phyloP scores from a whole-genome alignment of 768 basidiomycete genomes.

The Psilocybe cubensis region DNA sequence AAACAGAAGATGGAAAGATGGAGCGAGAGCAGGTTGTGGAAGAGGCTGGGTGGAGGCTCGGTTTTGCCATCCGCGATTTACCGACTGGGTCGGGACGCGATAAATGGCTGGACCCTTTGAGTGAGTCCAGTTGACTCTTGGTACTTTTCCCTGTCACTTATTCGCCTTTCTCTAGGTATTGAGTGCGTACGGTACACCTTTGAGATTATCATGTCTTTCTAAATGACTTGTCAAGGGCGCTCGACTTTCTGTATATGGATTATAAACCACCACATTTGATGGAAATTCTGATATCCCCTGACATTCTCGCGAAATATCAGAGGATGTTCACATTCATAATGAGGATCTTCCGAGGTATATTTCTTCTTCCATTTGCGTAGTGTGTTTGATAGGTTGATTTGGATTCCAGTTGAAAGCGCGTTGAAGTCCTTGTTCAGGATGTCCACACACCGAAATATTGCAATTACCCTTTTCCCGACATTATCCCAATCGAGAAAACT shows the following conservation, averaged over 20 bases:
- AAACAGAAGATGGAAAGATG: constrained; percentile 20
- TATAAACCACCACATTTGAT: constrained; percentile 88
- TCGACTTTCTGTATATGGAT: constrained; percentile 90
- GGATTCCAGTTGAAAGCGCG: constrained; percentile 64
- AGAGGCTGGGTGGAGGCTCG: constrained; percentile 78
- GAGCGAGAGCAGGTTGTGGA: constrained; percentile 37
- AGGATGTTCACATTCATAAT: constrained; percentile 81
- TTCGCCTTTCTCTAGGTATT: constrained; percentile 2
- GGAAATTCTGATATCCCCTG: constrained; percentile 69
- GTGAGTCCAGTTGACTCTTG: constrained; percentile 41
- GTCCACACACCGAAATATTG: constrained; percentile 39
- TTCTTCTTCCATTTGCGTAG: not conserved
- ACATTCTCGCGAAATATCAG: constrained; percentile 84
- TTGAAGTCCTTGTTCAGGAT: constrained; percentile 68
- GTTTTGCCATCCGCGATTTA: constrained; percentile 83
- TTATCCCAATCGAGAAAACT: constrained; percentile 52
- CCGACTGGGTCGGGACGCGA: constrained; percentile 65
- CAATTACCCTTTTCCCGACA: constrained; percentile 60
- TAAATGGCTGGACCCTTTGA: constrained; percentile 81
- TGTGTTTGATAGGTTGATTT: not conserved
- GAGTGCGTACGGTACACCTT: constrained; percentile 3
- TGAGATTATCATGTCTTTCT: not conserved
- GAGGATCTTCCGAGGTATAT: constrained; percentile 75
- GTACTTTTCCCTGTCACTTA: not conserved
- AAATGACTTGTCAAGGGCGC: constrained; percentile 51